Conservation (phyloP, 225 moss, liverwort and hornwort genomes). For the Sphagnum contortum region DNA sequence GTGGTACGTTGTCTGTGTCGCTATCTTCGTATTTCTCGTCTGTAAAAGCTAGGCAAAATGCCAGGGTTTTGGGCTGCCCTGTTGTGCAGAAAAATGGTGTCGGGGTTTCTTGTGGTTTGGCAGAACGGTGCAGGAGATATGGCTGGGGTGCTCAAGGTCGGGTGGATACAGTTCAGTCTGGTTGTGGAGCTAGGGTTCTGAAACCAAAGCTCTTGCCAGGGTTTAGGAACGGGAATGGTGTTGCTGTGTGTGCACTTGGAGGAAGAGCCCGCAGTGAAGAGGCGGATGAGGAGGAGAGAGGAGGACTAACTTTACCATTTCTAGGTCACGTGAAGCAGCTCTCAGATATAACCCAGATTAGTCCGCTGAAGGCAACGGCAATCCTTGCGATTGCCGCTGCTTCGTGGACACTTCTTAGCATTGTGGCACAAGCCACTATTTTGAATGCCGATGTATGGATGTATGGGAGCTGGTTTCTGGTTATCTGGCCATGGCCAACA, state of each 20-base stretch:
- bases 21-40: too few relatives aligned
- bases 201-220: too few relatives aligned
- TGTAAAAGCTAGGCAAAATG: too few relatives aligned
- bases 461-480: conserved; percentile 72
- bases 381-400: conserved; percentile 46
- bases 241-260: conserved; percentile 1
- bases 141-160: too few relatives aligned
- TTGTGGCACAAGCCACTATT: conserved; percentile 28
- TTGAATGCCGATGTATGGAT: conserved; percentile 57
- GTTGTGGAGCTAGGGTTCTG: too few relatives aligned
- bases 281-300: conserved; percentile 11
- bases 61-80: too few relatives aligned
- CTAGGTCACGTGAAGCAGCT: conserved; percentile 19
- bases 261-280: conserved; percentile 15
- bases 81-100: too few relatives aligned
- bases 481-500: conserved; percentile 82
- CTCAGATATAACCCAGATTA: conserved; percentile 25
- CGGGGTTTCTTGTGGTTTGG: too few relatives aligned
- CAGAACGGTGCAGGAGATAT: too few relatives aligned
- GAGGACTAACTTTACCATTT: conserved; percentile 16
- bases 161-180: too few relatives aligned
- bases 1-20: too few relatives aligned
- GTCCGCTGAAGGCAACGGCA: conserved; percentile 43
- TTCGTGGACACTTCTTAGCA: conserved; percentile 27
- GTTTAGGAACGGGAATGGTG: too few relatives aligned